Evolutionary conservation across 73 alveolate genomes (phyloP).

Genomic region (Paramecium bursaria): DNA sequence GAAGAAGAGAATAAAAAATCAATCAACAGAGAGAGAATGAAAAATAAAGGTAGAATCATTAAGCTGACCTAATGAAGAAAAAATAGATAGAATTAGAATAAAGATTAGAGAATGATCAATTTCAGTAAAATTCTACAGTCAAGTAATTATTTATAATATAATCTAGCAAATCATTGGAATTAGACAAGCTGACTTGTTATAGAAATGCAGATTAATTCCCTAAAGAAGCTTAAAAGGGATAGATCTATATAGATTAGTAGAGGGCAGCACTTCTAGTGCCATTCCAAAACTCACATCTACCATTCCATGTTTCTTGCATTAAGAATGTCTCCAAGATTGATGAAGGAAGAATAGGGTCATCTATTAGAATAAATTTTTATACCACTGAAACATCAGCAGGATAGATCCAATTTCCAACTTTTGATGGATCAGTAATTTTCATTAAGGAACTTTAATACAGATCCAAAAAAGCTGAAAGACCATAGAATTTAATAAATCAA

Average conservation of each 20-base stretch:
- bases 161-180: slow-evolving; percentile 77
- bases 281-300: slow-evolving; percentile 79
- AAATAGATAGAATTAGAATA: slow-evolving; percentile 87
- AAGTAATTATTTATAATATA: slow-evolving; percentile 45
- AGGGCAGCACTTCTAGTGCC: slow-evolving; percentile 91
- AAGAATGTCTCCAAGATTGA: slow-evolving; percentile 88
- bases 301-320: slow-evolving; percentile 90
- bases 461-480: slow-evolving; percentile 56
- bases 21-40: slow-evolving; percentile 77
- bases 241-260: slow-evolving; percentile 80
- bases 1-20: slow-evolving; percentile 76
- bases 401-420: slow-evolving; percentile 80
- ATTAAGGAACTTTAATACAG: slow-evolving; percentile 87
- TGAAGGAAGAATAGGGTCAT: slow-evolving; percentile 82
- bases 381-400: slow-evolving; percentile 58
- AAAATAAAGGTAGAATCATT: slow-evolving; percentile 84
- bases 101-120: slow-evolving; percentile 76
- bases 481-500: slow-evolving; percentile 43
- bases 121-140: slow-evolving; percentile 76
- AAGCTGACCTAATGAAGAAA: slow-evolving; percentile 78
- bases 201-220: slow-evolving; percentile 84
- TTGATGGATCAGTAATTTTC: slow-evolving; percentile 85
- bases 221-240: slow-evolving; percentile 79
- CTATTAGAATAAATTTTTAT: slow-evolving; percentile 37
- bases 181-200: slow-evolving; percentile 84